Percentiles rank a stretch among this genome's conserved stretches.
phyloP scores from a whole-genome alignment of 2,329 filamentous ascomycete genomes.

The Calonectria hongkongensis region DNA sequence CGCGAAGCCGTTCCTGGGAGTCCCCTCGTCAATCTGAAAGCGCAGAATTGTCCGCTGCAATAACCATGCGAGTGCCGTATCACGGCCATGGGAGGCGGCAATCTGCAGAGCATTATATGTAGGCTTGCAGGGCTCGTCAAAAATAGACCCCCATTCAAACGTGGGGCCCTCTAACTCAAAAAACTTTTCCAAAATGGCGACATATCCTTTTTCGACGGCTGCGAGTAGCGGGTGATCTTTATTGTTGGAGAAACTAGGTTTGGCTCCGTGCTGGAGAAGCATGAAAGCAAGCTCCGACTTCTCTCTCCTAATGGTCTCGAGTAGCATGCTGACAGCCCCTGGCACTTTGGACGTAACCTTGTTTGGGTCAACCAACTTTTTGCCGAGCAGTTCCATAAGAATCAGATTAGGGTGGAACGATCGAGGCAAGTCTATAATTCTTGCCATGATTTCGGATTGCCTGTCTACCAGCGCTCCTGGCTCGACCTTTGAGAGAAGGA shows the following conservation, averaged over 20 bases:
- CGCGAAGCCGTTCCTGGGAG: constrained; percentile 39
- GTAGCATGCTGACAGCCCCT: constrained; percentile 38
- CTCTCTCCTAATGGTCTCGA: constrained; percentile 36
- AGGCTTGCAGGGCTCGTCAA: constrained; percentile 24
- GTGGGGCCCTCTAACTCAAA: constrained; percentile 29
- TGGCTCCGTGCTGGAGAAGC: constrained; percentile 46
- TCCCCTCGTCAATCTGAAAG: constrained; percentile 34
- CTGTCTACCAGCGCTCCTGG: constrained; percentile 35
- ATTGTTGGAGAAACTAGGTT: constrained; percentile 40
- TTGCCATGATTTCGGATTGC: constrained; percentile 42
- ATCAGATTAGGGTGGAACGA: constrained; percentile 31
- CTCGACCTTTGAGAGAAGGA: constrained; percentile 40
- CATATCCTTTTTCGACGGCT: constrained; percentile 40
- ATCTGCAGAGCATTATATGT: constrained; percentile 51
- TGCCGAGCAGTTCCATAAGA: constrained; percentile 37
- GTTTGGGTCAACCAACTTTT: constrained; percentile 45
- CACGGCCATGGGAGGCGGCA: constrained; percentile 43
- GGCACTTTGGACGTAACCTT: neutral
- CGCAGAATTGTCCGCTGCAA: constrained; percentile 43
- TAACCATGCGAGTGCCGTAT: constrained; percentile 42
- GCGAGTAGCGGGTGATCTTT: constrained; percentile 44
- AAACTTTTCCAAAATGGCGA: constrained; percentile 44
- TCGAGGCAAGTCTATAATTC: constrained; percentile 27
- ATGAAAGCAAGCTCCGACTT: constrained; percentile 36
- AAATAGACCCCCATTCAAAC: constrained; percentile 46